Base-by-base conservation (phyloP, 2,329 filamentous ascomycete genomes). In the Colletotrichum euphorbiae region DNA sequence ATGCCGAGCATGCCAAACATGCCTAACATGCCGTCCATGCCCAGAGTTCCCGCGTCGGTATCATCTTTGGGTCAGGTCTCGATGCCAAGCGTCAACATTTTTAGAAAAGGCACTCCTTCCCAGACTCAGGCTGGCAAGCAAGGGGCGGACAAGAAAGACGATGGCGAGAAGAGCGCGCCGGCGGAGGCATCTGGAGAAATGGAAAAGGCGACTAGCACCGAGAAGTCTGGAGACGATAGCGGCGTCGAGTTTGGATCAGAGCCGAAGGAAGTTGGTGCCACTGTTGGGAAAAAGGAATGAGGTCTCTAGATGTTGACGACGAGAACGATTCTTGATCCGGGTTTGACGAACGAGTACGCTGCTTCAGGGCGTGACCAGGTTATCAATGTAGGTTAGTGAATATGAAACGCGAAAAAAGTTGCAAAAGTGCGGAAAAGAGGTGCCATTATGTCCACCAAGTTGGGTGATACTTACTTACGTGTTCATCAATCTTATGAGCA, bases 1-100 rank as follows among this genome's bases (percentile, higher is more conserved):
- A 73, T 77, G 36, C 76, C 77, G 2, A 76, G 72, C 40, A 73
- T 77, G 65, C 74, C 77, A 1, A 70, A 72, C 8, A 70, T 77
- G 46, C 78, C 78, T 43, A 54, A 52, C 15, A 72, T 81, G 55
- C 79, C 79, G 1, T 67, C 50, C 1, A 75, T 77, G 69, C 75
- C 77, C 13, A 73, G 71, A 50, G 73, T 78, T 4, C 70, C 72
- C 0, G 59, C 68, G 2, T 73, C 76, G 0, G 74, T 78, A 0
- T 78, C 76, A 0, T 77, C 76, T 0, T 50, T 78, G 1, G 74
- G 75, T 11, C 72, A 74, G 45, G 72, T 78, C 0, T 77, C 76
- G 1, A 74, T 79, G 68, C 76, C 77, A 3, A 74, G 71, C 8
- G 71, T 77, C n/a, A 74, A 72, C 3, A 67, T 79, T 0, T 80